These are phyloP conservation scores for Penicillium corylophilum DNA, from an alignment of 2,329 filamentous ascomycete species.

Conservation along the genomic window DNA sequence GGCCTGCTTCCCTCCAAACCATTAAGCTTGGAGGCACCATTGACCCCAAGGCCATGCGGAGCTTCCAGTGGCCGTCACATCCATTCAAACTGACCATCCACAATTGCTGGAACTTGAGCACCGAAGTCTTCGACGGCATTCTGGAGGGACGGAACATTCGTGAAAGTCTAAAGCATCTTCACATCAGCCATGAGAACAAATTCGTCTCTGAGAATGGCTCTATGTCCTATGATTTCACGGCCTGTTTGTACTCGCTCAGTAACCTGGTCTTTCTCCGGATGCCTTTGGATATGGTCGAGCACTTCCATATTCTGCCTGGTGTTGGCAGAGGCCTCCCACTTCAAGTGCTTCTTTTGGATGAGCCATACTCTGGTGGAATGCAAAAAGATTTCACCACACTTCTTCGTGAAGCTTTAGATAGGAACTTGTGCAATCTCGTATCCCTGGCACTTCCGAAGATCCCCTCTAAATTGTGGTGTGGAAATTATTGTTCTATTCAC, in stretches of 20 bases:
- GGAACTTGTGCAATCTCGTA: background rate
- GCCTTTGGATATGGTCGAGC: background rate
- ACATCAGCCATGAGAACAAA: too few relatives aligned
- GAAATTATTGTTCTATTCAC: background rate
- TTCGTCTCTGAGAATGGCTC: background rate
- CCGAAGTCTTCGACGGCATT: background rate
- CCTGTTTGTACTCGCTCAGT: background rate
- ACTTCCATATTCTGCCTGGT: background rate
- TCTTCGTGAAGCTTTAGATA: background rate
- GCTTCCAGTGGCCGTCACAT: background rate
- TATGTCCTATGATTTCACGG: background rate
- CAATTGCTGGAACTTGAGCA: background rate
- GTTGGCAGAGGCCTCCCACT: background rate
- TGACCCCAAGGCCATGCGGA: background rate
- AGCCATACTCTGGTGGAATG: background rate
- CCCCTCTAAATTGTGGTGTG: background rate
- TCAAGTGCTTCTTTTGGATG: background rate
- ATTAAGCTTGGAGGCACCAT: background rate
- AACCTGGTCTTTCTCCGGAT: background rate
- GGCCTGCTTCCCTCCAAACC: constrained; percentile 1
- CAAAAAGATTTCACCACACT: background rate
- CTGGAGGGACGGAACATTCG: background rate
- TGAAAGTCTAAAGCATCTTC: background rate
- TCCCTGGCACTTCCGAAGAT: background rate
- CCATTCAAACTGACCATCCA: background rate